Conservation (phyloP, 306 rosid genomes). For the Sesbania bispinosa region DNA sequence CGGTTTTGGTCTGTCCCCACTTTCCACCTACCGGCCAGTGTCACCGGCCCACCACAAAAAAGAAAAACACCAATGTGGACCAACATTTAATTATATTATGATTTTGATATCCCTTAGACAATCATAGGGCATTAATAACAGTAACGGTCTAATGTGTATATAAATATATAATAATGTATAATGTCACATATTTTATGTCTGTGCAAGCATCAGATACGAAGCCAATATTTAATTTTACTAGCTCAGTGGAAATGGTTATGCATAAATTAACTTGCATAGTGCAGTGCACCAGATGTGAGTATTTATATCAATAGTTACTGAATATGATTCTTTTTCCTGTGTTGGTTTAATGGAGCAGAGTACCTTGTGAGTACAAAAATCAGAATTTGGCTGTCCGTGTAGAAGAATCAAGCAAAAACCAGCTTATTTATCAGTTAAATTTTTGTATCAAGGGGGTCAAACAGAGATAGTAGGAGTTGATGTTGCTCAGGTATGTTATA, state of each 20-base stretch:
- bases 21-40: slow-evolving; percentile 18
- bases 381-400: slow-evolving; percentile 66
- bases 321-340: not conserved
- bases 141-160: slow-evolving; percentile 40
- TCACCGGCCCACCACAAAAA: slow-evolving; percentile 15
- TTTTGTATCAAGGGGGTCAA: slow-evolving; percentile 93
- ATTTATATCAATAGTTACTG: not conserved
- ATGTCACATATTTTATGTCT: not conserved
- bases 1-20: slow-evolving; percentile 29
- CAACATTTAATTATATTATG: slow-evolving; percentile 9
- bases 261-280: not conserved
- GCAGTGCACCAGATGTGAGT: not conserved
- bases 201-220: not conserved
- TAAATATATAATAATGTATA: not conserved
- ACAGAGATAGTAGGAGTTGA: slow-evolving; percentile 82
- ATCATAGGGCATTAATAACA: slow-evolving; percentile 22
- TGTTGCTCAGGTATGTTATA: slow-evolving; percentile 64
- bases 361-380: slow-evolving; percentile 65
- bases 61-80: slow-evolving; percentile 17
- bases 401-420: slow-evolving; percentile 85
- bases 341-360: slow-evolving; percentile 42
- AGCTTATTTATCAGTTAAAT: slow-evolving; percentile 55
- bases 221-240: not conserved
- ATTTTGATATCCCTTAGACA: slow-evolving; percentile 19
- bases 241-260: not conserved